phyloP scores from a whole-genome alignment of 495 filamentous ascomycete species.

The Annulohypoxylon maeteangense region DNA sequence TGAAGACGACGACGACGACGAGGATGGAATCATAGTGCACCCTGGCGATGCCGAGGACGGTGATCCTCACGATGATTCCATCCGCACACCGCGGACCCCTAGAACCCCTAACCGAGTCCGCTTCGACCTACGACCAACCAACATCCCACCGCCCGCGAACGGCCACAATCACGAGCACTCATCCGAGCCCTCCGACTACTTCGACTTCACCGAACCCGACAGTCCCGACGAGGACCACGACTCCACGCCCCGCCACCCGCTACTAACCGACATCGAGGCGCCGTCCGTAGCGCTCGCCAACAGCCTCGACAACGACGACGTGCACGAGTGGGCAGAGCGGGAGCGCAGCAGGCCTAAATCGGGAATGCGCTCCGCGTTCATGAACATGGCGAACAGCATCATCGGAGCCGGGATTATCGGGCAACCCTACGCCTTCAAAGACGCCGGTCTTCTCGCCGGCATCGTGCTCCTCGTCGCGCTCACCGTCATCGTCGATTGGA shows the following conservation, averaged over 20 bases:
- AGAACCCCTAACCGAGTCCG: constrained; percentile 87
- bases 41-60: constrained; percentile 41
- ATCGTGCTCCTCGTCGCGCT: constrained; percentile 79
- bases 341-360: constrained; percentile 61
- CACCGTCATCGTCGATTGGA: constrained; percentile 93
- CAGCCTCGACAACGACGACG: constrained; percentile 49
- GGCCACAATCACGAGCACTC: constrained; percentile 46
- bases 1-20: constrained; percentile 34
- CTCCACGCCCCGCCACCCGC: constrained; percentile 64
- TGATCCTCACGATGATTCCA: constrained; percentile 40
- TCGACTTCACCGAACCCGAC: constrained; percentile 56
- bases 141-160: constrained; percentile 50
- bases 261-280: constrained; percentile 87
- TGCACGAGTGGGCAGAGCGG: constrained; percentile 54
- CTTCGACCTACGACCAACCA: constrained; percentile 75
- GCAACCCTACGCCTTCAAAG: constrained; percentile 92
- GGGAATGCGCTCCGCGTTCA: constrained; percentile 70
- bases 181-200: constrained; percentile 48
- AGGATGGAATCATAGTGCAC: constrained; percentile 53
- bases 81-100: constrained; percentile 68
- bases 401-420: constrained; percentile 98
- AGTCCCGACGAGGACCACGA: constrained; percentile 52
- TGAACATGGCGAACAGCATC: constrained; percentile 99
- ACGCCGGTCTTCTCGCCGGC: constrained; percentile 86
- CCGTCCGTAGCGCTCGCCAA: constrained; percentile 86